Percentiles rank a stretch among this genome's conserved stretches.
phyloP scores from a whole-genome alignment of 805 yeast genomes.

The Candida suzukii region DNA sequence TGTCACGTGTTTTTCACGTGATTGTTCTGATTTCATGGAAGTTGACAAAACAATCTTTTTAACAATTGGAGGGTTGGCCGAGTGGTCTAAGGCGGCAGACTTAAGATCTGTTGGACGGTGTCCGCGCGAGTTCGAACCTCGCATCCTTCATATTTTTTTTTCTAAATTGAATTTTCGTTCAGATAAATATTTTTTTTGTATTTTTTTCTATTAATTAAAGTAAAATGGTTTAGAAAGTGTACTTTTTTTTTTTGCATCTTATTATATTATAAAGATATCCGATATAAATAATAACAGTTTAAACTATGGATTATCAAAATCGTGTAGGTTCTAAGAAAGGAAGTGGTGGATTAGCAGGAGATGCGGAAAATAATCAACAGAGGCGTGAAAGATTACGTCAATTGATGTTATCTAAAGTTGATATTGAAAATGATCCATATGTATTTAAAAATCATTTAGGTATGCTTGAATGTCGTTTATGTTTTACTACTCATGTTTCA shows the following conservation, averaged over 20 bases:
- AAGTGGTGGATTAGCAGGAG: slow-evolving; percentile 81
- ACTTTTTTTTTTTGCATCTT: not conserved
- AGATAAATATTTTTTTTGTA: not conserved
- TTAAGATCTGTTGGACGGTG: slow-evolving; percentile 28
- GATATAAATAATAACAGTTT: not conserved
- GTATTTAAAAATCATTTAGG: slow-evolving; percentile 82
- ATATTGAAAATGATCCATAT: slow-evolving; percentile 68
- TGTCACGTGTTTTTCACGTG: not conserved
- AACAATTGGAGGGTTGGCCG: slow-evolving; percentile 27
- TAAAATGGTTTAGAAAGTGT: too few relatives aligned
- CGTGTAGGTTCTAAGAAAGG: slow-evolving; percentile 90
- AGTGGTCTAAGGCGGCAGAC: slow-evolving; percentile 32
- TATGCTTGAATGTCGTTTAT: slow-evolving; percentile 72
- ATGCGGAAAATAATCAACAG: slow-evolving; percentile 60
- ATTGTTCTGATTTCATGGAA: not conserved
- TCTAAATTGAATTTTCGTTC: not conserved
- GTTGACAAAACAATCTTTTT: too few relatives aligned
- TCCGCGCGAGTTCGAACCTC: slow-evolving; percentile 33
- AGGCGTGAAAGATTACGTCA: slow-evolving; percentile 62
- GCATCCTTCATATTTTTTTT: slow-evolving; percentile 25
- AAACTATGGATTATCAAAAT: slow-evolving; percentile 76
- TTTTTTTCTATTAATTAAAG: too few relatives aligned
- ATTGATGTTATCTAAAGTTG: slow-evolving; percentile 43
- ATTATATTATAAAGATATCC: too few relatives aligned
- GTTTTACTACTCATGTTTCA: slow-evolving; percentile 74